Base-by-base conservation (phyloP, 2,329 filamentous ascomycete genomes). In the Metarhizium anisopliae region DNA sequence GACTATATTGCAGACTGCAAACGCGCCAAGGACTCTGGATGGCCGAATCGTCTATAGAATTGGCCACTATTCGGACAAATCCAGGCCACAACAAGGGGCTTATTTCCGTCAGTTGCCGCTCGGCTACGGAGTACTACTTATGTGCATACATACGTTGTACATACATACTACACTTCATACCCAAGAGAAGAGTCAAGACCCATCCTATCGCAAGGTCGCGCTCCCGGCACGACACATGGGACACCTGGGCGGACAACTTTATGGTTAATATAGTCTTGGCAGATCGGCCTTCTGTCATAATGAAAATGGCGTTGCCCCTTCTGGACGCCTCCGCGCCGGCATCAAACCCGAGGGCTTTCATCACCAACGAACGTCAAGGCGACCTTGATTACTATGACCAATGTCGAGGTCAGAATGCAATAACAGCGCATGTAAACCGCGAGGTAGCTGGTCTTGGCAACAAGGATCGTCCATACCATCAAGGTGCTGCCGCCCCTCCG, bases 401-500 rank as follows among this genome's bases (percentile, higher is more conserved):
- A 47, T 47, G 6, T n/a, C 18, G 10, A 25, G 18, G 18, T 25
- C 10, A 20, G 20, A 32, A 49, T 10, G 42, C 1, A 45, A 20
- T 20, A 45, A 25, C 6, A 45, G 18, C 42, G 42, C 42, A 45
- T 11, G 25, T 3, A 49, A 49, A 11, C 8, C 45, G 45, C 45
- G 7, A 10, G 25, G 14, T 29, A 49, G 13, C 8, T 49, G 14
- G 45, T 50, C 55, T 56, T 52, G 35, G 53, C 50, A 53, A 38
- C 56, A 57, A 29, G 53, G 52, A 43, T 51, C 7, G 14, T 10
- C 45, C 29, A 16, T 47, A 18, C 25, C 51, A 49, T 54, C 52
- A 43, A 47, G 47, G 52, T 42, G 38, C 20, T 16, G 43, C 32
- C 38, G 43, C 42, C 51, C 45, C 50, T 45, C 45, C 40, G 43